Conservation (phyloP, 768 basidiomycete genomes). For the Tricholoma flavovirens region DNA sequence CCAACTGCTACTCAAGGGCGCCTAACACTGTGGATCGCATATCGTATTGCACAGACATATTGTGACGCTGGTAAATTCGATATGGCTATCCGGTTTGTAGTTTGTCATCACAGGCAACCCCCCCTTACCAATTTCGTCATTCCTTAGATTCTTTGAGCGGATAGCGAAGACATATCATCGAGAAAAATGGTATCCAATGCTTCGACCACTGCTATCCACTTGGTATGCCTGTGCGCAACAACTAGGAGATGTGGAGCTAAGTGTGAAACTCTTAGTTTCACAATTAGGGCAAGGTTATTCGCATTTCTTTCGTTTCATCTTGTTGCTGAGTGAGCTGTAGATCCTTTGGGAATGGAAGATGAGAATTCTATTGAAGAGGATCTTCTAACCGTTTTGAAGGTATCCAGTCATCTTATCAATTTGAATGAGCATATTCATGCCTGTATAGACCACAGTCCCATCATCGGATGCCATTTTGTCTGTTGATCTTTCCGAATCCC, state of each 20-base stretch:
- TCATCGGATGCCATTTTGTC: slow-evolving; percentile 50
- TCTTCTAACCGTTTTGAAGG: slow-evolving; percentile 67
- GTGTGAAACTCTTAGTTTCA: slow-evolving; percentile 73
- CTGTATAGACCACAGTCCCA: slow-evolving; percentile 63
- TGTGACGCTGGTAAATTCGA: slow-evolving; percentile 76
- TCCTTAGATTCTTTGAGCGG: slow-evolving; percentile 80
- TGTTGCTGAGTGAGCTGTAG: slow-evolving; percentile 15
- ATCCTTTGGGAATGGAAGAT: slow-evolving; percentile 38
- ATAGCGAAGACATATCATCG: slow-evolving; percentile 85
- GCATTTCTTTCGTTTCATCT: background rate
- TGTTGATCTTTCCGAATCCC: slow-evolving; percentile 58
- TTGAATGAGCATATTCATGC: background rate
- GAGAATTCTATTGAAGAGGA: slow-evolving; percentile 57
- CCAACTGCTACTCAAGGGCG: slow-evolving; percentile 59
- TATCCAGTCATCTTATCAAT: slow-evolving; percentile 21
- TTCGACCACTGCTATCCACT: slow-evolving; percentile 65
- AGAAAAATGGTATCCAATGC: slow-evolving; percentile 74
- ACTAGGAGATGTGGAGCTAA: slow-evolving; percentile 70
- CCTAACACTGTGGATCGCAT: slow-evolving; percentile 86
- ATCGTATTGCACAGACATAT: slow-evolving; percentile 85
- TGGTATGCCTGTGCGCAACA: slow-evolving; percentile 84
- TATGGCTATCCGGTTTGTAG: slow-evolving; percentile 75
- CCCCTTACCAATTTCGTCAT: background rate
- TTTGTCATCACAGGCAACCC: background rate
- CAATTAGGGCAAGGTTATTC: slow-evolving; percentile 72